A percentile compares a stretch with the other conserved stretches of the same genome.
Conservation (phyloP, 2,329 filamentous ascomycete species). For the Pseudogymnoascus sp. region DNA sequence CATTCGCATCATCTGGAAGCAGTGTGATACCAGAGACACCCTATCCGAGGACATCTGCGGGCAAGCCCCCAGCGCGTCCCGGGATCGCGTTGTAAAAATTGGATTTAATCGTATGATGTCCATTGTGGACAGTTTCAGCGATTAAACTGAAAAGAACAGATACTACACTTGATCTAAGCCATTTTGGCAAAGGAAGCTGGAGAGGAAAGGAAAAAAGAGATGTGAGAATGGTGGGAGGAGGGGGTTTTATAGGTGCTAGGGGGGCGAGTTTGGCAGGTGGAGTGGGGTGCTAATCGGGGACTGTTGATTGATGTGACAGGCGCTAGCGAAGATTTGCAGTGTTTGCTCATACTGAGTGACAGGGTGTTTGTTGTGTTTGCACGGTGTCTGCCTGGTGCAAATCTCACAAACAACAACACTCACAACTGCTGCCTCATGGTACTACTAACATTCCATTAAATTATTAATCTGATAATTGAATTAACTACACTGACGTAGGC, state of each 20-base stretch:
- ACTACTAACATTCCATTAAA: background rate
- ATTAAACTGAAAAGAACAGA: background rate
- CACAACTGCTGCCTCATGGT: background rate
- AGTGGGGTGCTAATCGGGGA: background rate
- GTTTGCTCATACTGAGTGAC: background rate
- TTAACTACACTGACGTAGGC: background rate
- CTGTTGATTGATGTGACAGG: background rate
- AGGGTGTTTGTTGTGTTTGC: background rate
- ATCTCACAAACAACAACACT: background rate
- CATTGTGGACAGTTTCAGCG: background rate
- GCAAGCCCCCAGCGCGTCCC: background rate
- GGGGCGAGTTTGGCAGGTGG: background rate
- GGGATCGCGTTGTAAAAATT: background rate
- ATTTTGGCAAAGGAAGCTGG: background rate
- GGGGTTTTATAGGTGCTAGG: background rate
- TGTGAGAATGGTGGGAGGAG: background rate
- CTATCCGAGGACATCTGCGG: background rate
- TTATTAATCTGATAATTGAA: constrained; percentile 1
- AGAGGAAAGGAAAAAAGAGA: background rate
- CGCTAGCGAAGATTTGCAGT: background rate
- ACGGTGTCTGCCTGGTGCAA: background rate
- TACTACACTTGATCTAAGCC: constrained; percentile 2
- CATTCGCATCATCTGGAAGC: background rate
- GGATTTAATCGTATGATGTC: background rate
- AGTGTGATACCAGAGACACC: background rate